Base-by-base conservation (phyloP, 495 filamentous ascomycete species). In the Cairneyella variabilis region DNA sequence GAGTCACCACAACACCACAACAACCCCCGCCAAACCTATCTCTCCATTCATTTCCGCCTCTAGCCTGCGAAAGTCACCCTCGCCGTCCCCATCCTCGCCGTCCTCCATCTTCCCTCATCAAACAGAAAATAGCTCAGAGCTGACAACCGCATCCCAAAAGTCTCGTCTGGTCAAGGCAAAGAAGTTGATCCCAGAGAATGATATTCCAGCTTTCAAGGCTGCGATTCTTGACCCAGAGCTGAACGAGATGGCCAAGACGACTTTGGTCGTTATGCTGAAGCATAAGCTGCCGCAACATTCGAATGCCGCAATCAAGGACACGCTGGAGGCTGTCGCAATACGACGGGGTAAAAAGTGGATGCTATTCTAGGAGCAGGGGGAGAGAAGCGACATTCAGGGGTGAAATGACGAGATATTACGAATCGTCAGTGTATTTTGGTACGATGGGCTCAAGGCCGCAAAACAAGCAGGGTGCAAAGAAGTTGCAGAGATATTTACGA, bases 181-280 rank as follows among this genome's bases (percentile, higher is more conserved):
- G 54, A 76, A 78, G 14, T 36, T 78, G 18, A 61, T 86, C n/a
- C 77, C 83, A 3, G 64, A 69, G 2, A 84, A 89, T 14, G 71
- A 85, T 32, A 64, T 93, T 28, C 71, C 70, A 1, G 84, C 83
- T n/a, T 95, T 96, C 52, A 58, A 51, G 18, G 16, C 39, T 9
- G 63, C 49, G 4, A 21, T 65, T 25, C 22, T 56, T 38, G 63
- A 57, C 0, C 56, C 45, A 16, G 78, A 86, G 53, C 71, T 89
- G 47, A 87, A 78, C 2, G 95, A 95, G 68, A 66, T 80, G 0
- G 90, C 87, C 0, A 96, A 95, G 68, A 66, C 79, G 0, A 90
- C 87, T 0, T 64, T 95, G 53, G 71, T 90, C 14, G 90, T 95
- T 66, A 71, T 84, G 17, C 62, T 96, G 57, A 74, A 78, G 54